Base-by-base conservation (phyloP, 768 basidiomycete genomes). In the Collybiopsis luxurians region DNA sequence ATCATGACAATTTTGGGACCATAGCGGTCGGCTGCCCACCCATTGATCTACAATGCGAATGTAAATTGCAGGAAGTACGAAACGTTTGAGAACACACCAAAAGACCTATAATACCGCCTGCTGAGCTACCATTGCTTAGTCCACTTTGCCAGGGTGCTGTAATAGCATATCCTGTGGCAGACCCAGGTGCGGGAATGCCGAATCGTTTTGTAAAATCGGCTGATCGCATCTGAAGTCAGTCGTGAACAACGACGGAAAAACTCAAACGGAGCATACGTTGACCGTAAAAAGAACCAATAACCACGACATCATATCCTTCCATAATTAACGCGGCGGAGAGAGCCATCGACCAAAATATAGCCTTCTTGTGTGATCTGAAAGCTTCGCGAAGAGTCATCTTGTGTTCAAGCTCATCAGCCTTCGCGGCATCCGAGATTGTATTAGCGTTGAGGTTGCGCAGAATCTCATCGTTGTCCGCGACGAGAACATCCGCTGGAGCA, bases 401-500 rank as follows among this genome's bases (percentile, higher is more conserved):
- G 57, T 65, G 64, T 57, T 65, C 64, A 26, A 57, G 59, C 28
- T 27, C 39, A 44, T 65, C 64, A 36, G 56, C 59, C 58, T 54
- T 42, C 13, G 64, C 64, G 19, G 62, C 64, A 38, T 60, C 60
- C 9, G 49, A 28, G 19, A 60, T 38, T 12, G 60, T 59, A 31
- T 60, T 52, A 46, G 52, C 59, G 55, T 56, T 56, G 56, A 65
- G 59, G 11, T 59, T 61, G 7, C 57, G 51, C 36, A 55, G 54
- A 34, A 62, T 51, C 23, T 53, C 34, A 21, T 46, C 34, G 58
- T 64, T 61, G 54, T 63, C 56, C 4, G 60, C 26, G 63, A 80
- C 78, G 45, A 83, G 79, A 67, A 73, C 68, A 21, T 71, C 73
- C n/a, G 76, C 12, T 23, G 50, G 36, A 23, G 23, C 50, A 21